Evolutionary conservation across 768 basidiomycete species (phyloP).

Genomic region (Leccinum broughii): DNA sequence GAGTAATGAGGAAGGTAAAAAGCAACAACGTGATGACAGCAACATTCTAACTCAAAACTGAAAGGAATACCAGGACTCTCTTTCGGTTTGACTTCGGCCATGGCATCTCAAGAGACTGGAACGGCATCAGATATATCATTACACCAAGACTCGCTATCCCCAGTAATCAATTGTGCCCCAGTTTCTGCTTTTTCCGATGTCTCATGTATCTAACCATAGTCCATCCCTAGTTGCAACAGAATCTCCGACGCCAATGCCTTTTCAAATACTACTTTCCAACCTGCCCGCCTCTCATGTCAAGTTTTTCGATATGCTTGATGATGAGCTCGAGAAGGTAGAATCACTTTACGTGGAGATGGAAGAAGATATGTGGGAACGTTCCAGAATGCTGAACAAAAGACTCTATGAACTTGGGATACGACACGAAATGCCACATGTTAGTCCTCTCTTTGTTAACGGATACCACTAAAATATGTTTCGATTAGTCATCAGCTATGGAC

Average conservation of each 20-base stretch:
- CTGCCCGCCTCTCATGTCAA: conserved; percentile 59
- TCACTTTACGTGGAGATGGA: conserved; percentile 75
- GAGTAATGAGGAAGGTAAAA: conserved; percentile 18
- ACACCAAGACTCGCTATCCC: conserved; percentile 1
- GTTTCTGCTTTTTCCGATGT: conserved; percentile 21
- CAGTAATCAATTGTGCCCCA: conserved; percentile 9
- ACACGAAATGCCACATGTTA: conserved; percentile 54
- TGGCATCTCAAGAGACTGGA: conserved; percentile 6
- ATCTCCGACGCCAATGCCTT: conserved; percentile 32
- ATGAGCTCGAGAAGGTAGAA: conserved; percentile 83
- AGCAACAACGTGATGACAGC: background rate
- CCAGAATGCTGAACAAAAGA: conserved; percentile 57
- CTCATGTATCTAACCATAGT: conserved; percentile 1
- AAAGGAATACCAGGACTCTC: conserved; percentile 9
- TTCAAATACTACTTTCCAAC: conserved; percentile 49
- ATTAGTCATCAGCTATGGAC: conserved; percentile 13
- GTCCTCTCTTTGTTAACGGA: conserved; percentile 16
- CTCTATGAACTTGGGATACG: conserved; percentile 74
- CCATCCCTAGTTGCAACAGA: background rate
- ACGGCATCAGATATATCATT: background rate
- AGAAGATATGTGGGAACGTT: conserved; percentile 53
- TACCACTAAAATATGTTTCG: background rate
- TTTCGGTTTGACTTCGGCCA: conserved; percentile 11
- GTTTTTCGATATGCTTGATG: conserved; percentile 77
- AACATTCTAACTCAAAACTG: background rate